Percentiles rank a stretch among this genome's conserved stretches.
Conservation (phyloP, 1,284 basidiomycete genomes). For the Pseudozyma sp. region DNA sequence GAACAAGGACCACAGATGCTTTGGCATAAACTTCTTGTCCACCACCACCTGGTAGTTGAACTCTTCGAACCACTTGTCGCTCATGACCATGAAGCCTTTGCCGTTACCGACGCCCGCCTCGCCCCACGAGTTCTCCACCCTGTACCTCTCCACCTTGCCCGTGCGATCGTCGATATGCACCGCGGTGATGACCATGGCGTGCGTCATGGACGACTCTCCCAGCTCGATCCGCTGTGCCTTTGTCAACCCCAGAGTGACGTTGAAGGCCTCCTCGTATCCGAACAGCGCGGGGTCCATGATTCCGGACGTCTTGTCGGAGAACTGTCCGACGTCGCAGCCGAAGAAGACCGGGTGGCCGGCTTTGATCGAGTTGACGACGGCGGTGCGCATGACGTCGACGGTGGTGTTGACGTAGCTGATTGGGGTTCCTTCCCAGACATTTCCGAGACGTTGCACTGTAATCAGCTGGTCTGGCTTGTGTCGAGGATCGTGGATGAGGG, state of each 20-base stretch:
- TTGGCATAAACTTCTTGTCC: slow-evolving; percentile 48
- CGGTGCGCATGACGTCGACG: slow-evolving; percentile 81
- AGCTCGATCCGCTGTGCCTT: slow-evolving; percentile 87
- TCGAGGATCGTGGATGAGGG: slow-evolving; percentile 92
- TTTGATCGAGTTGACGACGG: slow-evolving; percentile 77
- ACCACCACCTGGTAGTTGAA: slow-evolving; percentile 69
- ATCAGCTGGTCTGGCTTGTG: slow-evolving; percentile 86
- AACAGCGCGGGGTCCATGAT: slow-evolving; percentile 88
- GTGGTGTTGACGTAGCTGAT: slow-evolving; percentile 89
- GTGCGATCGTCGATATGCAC: slow-evolving; percentile 66
- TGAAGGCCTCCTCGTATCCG: slow-evolving; percentile 75
- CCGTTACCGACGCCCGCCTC: slow-evolving; percentile 76
- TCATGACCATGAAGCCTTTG: slow-evolving; percentile 89
- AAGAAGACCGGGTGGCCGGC: slow-evolving; percentile 92
- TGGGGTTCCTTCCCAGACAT: slow-evolving; percentile 85
- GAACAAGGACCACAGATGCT: slow-evolving; percentile 51
- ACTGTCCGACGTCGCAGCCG: slow-evolving; percentile 86
- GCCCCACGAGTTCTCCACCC: slow-evolving; percentile 96
- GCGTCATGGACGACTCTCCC: slow-evolving; percentile 87
- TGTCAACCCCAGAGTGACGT: slow-evolving; percentile 74
- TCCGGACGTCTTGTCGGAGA: slow-evolving; percentile 74
- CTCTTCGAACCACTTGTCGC: slow-evolving; percentile 83
- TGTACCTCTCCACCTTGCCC: slow-evolving; percentile 85
- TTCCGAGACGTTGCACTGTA: slow-evolving; percentile 90
- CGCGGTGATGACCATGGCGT: slow-evolving; percentile 74